These are phyloP conservation scores for Scheffersomyces parashehatae DNA, from an alignment of 1,139 yeast genomes.

Conservation along the genomic window DNA sequence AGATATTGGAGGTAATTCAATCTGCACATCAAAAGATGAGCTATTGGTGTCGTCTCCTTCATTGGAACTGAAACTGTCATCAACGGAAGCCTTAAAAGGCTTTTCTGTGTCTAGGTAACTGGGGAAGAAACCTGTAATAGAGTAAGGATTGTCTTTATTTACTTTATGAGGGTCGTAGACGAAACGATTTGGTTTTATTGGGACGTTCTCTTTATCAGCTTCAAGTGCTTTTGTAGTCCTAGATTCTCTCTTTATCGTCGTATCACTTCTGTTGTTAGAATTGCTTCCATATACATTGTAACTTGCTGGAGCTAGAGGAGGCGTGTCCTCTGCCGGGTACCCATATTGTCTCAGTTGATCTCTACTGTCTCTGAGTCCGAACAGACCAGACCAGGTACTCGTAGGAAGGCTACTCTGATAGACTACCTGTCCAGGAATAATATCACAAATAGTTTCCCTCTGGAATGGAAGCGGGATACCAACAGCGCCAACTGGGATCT, in stretches of 20 bases:
- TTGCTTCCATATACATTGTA: not conserved
- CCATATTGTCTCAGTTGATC: no score
- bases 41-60: slow-evolving; percentile 5
- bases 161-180: slow-evolving; percentile 6
- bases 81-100: no score
- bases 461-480: slow-evolving; percentile 17
- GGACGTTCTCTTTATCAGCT: not conserved
- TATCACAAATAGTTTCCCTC: slow-evolving; percentile 2
- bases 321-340: no score
- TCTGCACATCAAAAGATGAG: slow-evolving; percentile 13
- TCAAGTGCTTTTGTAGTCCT: no score
- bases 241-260: no score
- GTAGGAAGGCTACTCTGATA: no score
- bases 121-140: slow-evolving; percentile 10
- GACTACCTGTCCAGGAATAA: no score
- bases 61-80: not conserved
- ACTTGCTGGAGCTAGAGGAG: not conserved
- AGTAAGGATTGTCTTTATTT: slow-evolving; percentile 8
- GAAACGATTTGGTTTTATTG: slow-evolving; percentile 1
- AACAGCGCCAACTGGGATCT: slow-evolving; percentile 21
- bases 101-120: not conserved
- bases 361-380: no score
- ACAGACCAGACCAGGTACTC: no score
- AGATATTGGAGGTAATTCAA: slow-evolving; percentile 8
- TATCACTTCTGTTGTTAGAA: not conserved